phyloP scores from a whole-genome alignment of 371 early-diverging fungal genomes.

The Gilbertella persicaria region DNA sequence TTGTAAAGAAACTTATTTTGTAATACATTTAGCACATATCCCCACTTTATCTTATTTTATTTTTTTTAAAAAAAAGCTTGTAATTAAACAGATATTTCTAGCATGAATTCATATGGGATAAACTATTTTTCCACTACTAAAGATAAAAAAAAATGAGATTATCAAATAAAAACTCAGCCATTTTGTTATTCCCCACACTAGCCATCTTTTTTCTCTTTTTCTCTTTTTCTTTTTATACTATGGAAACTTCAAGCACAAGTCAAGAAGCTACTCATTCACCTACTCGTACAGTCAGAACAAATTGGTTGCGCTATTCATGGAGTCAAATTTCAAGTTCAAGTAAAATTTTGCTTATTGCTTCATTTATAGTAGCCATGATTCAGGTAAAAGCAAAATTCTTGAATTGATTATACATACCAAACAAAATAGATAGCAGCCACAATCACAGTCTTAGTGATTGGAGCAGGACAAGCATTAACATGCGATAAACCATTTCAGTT shows the following conservation, averaged over 20 bases:
- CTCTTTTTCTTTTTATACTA: too few species aligned
- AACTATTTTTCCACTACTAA: too few species aligned
- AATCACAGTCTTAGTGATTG: constrained; percentile 8
- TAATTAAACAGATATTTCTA: too few species aligned
- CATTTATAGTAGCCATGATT: constrained; percentile 12
- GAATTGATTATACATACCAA: too few species aligned
- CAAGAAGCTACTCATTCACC: background rate
- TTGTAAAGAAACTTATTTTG: constrained; percentile 32
- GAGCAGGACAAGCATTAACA: constrained; percentile 12
- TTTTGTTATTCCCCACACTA: too few species aligned
- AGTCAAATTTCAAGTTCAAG: constrained; percentile 26
- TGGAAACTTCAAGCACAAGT: too few species aligned
- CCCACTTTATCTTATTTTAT: too few species aligned
- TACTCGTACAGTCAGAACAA: constrained; percentile 26
- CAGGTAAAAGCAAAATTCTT: constrained; percentile 15
- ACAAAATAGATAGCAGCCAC: constrained; percentile 7
- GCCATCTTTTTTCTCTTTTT: too few species aligned
- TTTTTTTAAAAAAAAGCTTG: too few species aligned
- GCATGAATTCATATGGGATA: too few species aligned
- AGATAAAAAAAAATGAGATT: too few species aligned
- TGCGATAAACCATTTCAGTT: constrained; percentile 45
- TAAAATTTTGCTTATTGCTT: constrained; percentile 21
- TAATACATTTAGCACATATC: background rate
- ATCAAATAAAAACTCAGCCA: too few species aligned
- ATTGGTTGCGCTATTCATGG: constrained; percentile 24